These are phyloP conservation scores for Capsicum chinense DNA, from an alignment of 257 asterid species.

Conservation along the genomic window DNA sequence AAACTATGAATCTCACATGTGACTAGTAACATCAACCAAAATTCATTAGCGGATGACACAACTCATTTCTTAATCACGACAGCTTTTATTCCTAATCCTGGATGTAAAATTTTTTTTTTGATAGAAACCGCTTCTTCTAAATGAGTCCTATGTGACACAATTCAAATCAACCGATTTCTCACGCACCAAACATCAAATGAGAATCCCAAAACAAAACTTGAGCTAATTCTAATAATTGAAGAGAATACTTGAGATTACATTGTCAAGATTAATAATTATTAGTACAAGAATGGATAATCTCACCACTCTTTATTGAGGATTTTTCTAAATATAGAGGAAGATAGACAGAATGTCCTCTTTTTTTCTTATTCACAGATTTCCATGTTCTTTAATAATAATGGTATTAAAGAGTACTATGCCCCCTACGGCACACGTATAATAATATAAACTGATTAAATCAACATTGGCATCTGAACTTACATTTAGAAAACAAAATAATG, in stretches of 20 bases:
- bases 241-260: neutral
- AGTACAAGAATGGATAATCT: neutral
- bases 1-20: too few species aligned
- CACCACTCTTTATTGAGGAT: neutral
- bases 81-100: too few species aligned
- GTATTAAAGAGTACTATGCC: neutral
- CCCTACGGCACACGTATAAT: neutral
- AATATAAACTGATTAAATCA: neutral
- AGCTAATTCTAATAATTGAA: neutral
- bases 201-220: too few species aligned
- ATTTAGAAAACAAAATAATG: constrained; percentile 12
- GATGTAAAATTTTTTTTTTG: too few species aligned
- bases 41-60: too few species aligned
- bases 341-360: too few species aligned
- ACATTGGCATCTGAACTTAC: neutral
- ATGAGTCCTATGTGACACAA: too few species aligned
- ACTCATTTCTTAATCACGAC: too few species aligned
- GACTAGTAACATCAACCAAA: too few species aligned
- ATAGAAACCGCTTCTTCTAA: too few species aligned
- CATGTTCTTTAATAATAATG: neutral
- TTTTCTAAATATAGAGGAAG: neutral
- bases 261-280: neutral
- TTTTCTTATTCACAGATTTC: neutral
- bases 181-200: too few species aligned
- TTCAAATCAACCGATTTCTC: too few species aligned